phyloP scores from a whole-genome alignment of 1,284 basidiomycete species.

The Apiotrichum siamense region DNA sequence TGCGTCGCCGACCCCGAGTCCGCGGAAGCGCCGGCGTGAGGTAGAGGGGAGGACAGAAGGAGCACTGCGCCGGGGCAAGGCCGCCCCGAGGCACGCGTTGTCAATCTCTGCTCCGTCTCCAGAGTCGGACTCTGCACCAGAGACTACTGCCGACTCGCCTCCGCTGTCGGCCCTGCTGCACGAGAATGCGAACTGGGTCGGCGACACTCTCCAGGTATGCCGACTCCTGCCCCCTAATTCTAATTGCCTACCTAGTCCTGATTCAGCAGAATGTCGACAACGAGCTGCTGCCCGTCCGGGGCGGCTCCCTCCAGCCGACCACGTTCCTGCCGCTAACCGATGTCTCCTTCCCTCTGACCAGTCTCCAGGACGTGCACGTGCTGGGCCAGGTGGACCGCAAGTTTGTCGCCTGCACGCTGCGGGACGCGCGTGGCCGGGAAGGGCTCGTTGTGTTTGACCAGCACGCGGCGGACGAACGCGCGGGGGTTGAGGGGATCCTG shows the following conservation, averaged over 20 bases:
- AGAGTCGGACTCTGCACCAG: no score
- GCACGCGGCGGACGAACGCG: slow-evolving; percentile 89
- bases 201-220: not conserved
- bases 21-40: not conserved
- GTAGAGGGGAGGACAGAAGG: no score
- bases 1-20: not conserved
- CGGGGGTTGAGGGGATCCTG: slow-evolving; percentile 78
- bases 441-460: slow-evolving; percentile 85
- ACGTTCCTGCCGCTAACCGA: slow-evolving; percentile 1
- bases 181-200: not conserved
- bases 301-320: not conserved
- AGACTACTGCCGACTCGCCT: not conserved
- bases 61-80: no score
- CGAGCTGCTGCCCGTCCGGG: slow-evolving; percentile 9
- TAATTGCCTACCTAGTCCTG: no score
- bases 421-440: not conserved
- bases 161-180: not conserved
- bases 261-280: slow-evolving; percentile 8
- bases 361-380: slow-evolving; percentile 56
- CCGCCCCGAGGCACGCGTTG: no score
- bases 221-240: no score
- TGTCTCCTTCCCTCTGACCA: slow-evolving; percentile 41
- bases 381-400: slow-evolving; percentile 82
- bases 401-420: slow-evolving; percentile 68
- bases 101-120: no score